phyloP scores from a whole-genome alignment of 306 rosid species.

The Pyrus pyrifolia region DNA sequence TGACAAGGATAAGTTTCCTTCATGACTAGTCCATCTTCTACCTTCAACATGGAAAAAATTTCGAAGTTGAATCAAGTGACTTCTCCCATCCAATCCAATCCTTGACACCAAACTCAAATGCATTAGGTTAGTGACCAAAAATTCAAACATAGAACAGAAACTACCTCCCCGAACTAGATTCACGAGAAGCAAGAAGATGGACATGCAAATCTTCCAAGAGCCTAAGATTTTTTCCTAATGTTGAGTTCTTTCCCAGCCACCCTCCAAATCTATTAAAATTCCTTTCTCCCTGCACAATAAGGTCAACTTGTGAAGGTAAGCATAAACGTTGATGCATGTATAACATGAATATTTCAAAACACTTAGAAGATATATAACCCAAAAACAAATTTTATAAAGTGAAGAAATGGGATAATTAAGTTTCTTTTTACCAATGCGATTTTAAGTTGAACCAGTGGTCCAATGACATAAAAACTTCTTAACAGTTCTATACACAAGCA shows the following conservation, averaged over 20 bases:
- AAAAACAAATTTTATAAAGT: background rate
- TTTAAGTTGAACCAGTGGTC: background rate
- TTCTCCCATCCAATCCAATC: background rate
- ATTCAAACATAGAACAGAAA: slow-evolving; percentile 11
- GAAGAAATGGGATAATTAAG: background rate
- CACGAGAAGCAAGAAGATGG: slow-evolving; percentile 88
- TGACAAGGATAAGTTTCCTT: background rate
- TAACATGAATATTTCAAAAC: background rate
- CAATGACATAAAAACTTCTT: background rate
- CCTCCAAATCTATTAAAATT: slow-evolving; percentile 91
- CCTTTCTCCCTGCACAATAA: slow-evolving; percentile 64
- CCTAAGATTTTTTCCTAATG: slow-evolving; percentile 66
- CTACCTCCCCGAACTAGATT: slow-evolving; percentile 75
- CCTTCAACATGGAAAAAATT: background rate
- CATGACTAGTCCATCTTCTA: background rate
- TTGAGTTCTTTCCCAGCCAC: slow-evolving; percentile 95
- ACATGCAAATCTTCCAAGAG: slow-evolving; percentile 89
- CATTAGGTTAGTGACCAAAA: slow-evolving; percentile 6
- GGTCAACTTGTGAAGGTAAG: slow-evolving; percentile 6
- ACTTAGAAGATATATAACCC: slow-evolving; percentile 3
- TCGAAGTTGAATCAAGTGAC: background rate
- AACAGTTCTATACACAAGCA: background rate
- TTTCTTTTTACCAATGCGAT: background rate
- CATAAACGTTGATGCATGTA: slow-evolving; percentile 4
- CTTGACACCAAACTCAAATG: background rate